Evolutionary conservation across 306 rosid species (phyloP).

Genomic region (peach (Prunus persica)): Prunus_persica_NCBIv2 NC_034013.1:16500501-16501000

Average conservation of each 20-base stretch:
- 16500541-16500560: slow-evolving; percentile 41
- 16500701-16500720: slow-evolving; percentile 48
- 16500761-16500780: slow-evolving; percentile 73
- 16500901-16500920: slow-evolving; percentile 8
- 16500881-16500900: slow-evolving; percentile 15
- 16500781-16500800: slow-evolving; percentile 24
- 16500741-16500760: slow-evolving; percentile 74
- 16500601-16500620: slow-evolving; percentile 69
- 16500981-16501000: slow-evolving; percentile 72
- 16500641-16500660: slow-evolving; percentile 71
- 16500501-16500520: slow-evolving; percentile 32
- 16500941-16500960: slow-evolving; percentile 59
- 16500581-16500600: slow-evolving; percentile 56
- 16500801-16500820: slow-evolving; percentile 4
- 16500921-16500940: slow-evolving; percentile 12
- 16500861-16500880: slow-evolving; percentile 14
- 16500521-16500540: slow-evolving; percentile 31
- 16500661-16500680: slow-evolving; percentile 54
- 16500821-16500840: slow-evolving; percentile 7
- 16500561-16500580: slow-evolving; percentile 51
- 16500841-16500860: neutral
- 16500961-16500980: slow-evolving; percentile 69
- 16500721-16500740: slow-evolving; percentile 77
- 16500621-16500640: slow-evolving; percentile 80
- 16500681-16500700: slow-evolving; percentile 56